phyloP scores from a whole-genome alignment of 1,284 basidiomycete genomes.

The Coriolopsis trogii region DNA sequence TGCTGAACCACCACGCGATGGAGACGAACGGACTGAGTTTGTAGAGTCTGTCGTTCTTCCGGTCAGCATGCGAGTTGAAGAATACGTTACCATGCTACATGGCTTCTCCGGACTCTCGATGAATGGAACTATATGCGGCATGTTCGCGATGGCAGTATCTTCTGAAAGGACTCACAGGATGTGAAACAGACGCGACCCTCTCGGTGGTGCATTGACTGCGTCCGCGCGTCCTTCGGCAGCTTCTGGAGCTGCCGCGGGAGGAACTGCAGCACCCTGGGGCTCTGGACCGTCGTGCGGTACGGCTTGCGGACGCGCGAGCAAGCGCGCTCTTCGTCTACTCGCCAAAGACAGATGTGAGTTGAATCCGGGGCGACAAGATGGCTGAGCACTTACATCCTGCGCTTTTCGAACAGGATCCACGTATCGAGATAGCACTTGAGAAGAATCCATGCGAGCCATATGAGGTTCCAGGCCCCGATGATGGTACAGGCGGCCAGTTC shows the following conservation, averaged over 20 bases:
- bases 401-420: slow-evolving; percentile 2
- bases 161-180: too few relatives aligned
- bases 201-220: too few relatives aligned
- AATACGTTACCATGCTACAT: slow-evolving; percentile 44
- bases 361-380: not conserved
- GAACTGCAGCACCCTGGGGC: too few relatives aligned
- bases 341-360: slow-evolving; percentile 32
- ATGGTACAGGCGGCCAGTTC: slow-evolving; percentile 10
- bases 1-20: slow-evolving; percentile 71
- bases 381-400: slow-evolving; percentile 5
- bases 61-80: not conserved
- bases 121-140: slow-evolving; percentile 42
- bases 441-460: slow-evolving; percentile 15
- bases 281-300: too few relatives aligned
- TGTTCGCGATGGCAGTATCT: too few relatives aligned
- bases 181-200: too few relatives aligned
- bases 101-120: slow-evolving; percentile 40
- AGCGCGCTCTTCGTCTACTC: slow-evolving; percentile 38
- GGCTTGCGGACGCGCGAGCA: too few relatives aligned
- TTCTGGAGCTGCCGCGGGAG: too few relatives aligned
- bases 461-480: slow-evolving; percentile 13
- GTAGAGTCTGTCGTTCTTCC: not conserved
- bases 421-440: slow-evolving; percentile 3
- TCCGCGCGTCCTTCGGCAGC: too few relatives aligned
- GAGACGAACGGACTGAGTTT: slow-evolving; percentile 45